These are phyloP conservation scores for Rhytidhysteron rufulum DNA, from an alignment of 2,329 filamentous ascomycete genomes.

Conservation along the genomic window DNA sequence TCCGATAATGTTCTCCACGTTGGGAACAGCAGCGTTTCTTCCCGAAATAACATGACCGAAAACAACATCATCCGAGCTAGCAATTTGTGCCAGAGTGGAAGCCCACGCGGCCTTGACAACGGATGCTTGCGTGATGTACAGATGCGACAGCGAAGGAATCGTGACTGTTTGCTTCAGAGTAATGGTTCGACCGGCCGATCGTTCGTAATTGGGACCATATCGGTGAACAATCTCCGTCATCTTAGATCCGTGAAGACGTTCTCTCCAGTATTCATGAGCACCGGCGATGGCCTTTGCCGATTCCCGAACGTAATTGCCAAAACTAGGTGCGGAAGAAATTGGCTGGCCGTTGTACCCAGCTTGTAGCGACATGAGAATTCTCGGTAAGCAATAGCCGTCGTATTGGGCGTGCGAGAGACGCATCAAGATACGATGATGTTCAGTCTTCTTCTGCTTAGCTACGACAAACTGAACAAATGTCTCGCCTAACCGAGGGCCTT, in stretches of 20 bases:
- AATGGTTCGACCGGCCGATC: slow-evolving; percentile 24
- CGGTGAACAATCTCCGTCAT: slow-evolving; percentile 32
- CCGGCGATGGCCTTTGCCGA: slow-evolving; percentile 23
- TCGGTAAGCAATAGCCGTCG: slow-evolving; percentile 28
- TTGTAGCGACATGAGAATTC: slow-evolving; percentile 25
- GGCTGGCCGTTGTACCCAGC: slow-evolving; percentile 29
- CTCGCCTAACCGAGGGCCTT: slow-evolving; percentile 26
- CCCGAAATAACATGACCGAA: slow-evolving; percentile 42
- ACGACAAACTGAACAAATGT: slow-evolving; percentile 29
- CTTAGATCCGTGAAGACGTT: slow-evolving; percentile 26
- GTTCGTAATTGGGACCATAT: slow-evolving; percentile 29
- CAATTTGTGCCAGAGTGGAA: slow-evolving; percentile 34
- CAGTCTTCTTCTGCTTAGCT: slow-evolving; percentile 26
- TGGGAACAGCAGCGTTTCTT: slow-evolving; percentile 34
- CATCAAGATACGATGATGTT: slow-evolving; percentile 28
- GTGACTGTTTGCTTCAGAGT: slow-evolving; percentile 23
- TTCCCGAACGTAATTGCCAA: slow-evolving; percentile 27
- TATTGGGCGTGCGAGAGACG: slow-evolving; percentile 33
- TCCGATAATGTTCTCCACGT: slow-evolving; percentile 38
- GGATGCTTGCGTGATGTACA: slow-evolving; percentile 39
- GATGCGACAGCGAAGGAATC: slow-evolving; percentile 15
- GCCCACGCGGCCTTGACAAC: slow-evolving; percentile 48
- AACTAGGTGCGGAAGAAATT: slow-evolving; percentile 27
- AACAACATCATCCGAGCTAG: slow-evolving; percentile 37
- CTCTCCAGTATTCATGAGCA: slow-evolving; percentile 29